Base-by-base conservation (phyloP, 768 basidiomycete species). In the Daedaleopsis sinensis region DNA sequence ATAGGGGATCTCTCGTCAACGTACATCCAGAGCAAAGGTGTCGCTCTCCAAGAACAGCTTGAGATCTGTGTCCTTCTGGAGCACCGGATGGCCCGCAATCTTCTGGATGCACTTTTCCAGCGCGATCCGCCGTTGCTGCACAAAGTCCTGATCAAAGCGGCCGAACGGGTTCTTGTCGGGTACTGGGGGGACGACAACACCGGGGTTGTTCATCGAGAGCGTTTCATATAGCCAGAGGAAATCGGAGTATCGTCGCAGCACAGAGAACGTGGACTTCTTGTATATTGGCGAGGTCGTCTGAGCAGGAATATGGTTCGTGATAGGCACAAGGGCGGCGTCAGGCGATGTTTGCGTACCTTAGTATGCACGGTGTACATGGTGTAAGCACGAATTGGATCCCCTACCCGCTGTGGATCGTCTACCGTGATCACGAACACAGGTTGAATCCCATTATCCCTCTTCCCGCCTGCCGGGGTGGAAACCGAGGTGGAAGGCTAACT, bases 321-420 rank as follows among this genome's bases (percentile, higher is more conserved):
- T 21, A 1, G 21, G 23, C 0, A 23, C 21, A 27, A 23, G 7
- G 8, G 6, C 13, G 47, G 15, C 21, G 12, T 21, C 19, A 23
- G 47, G 23, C 3, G 47, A 46, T 46, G 49, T 35, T 10, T 39
- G 70, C 85, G 55, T 72, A 93, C 93, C 65, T 85, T 80, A 15
- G 96, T 97, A 61, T 93, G 90, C 1, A 99, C 94, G 1, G 97
- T 99, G 73, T 98, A 99, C 78, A 98, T 94, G 12, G 92, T 97
- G 71, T 94, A 97, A 16, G 89, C 86, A 59, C 93, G 89, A 51
- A 98, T 93, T 1, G 95, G 93, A 69, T 96, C 94, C n/a, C 97
- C 97, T 47, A 98, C 91, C 67, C 91, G 93, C 66, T 98, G 95
- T 6, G 97, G 97, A 74, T 99, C 97, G 55, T 94, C 92, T n/a